Evolutionary conservation across 495 filamentous ascomycete species (phyloP), one percentile per base, ranked within the genome.

Genomic region (Aspergillus sclerotiicarbonarius): DNA sequence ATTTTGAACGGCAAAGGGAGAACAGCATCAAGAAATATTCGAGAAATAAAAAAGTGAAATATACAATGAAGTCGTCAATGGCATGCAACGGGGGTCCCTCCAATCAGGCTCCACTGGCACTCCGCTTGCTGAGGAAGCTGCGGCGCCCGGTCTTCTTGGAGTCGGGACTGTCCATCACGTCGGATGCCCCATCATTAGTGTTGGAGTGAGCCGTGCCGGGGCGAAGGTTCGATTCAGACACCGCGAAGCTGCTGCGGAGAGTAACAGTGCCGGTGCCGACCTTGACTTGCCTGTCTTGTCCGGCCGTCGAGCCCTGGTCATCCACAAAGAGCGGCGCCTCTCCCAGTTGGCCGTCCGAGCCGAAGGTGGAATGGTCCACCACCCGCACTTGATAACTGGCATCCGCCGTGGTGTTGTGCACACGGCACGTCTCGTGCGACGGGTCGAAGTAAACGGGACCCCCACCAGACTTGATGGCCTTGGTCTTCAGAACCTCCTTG

Each of bases 261-360:
- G 80, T 75, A 15, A 94, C 86, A 2, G 68, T 80, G 9, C 91
- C 90, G 19, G 70, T 75, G 12, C 92, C 92, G 52, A 89, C 83
- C 16, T 70, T 76, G 31, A 98, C 73, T 13, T 79, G 63, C 79
- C 92, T 96, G 62, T 96, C 91, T 39, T 82, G 79, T 18, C 86
- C 85, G 2, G 77, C 74, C 20, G 70, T 64, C 1, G 77, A 75
- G 15, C 86, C 85, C 55, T 87, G 86, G 65, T 98, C 92, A 54
- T 90, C 90, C 13, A 98, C 86, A 66, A 95, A 92, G 77, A 96
- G 96, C n/a, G 87, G 61, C 0, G 79, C 82, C 62, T 98, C 92
- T 44, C 94, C 94, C 9, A 98, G 78, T 30, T 84, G 79, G 45
- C 88, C 84, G 64, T 96, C 92, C 39, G 82, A 87, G 39, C 89